A percentile compares a stretch with the other conserved stretches of the same genome.
These are phyloP conservation scores for Leccinum disarticulatum DNA, from an alignment of 768 basidiomycete species.

Conservation along the genomic window DNA sequence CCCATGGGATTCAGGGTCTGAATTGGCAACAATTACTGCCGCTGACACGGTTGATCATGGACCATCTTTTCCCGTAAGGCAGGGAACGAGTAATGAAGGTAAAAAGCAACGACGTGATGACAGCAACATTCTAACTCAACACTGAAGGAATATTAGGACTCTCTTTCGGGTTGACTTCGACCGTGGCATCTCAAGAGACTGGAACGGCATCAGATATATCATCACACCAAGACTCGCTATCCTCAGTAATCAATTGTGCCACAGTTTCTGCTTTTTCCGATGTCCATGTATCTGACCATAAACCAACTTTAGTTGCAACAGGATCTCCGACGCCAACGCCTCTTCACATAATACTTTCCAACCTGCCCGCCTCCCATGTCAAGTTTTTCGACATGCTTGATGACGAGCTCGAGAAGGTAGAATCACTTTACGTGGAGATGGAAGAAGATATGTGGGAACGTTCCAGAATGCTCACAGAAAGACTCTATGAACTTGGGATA, in stretches of 20 bases:
- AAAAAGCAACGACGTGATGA: neutral
- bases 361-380: slow-evolving; percentile 57
- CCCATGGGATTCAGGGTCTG: neutral
- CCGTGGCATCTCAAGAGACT: slow-evolving; percentile 7
- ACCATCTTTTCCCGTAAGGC: neutral
- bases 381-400: slow-evolving; percentile 78
- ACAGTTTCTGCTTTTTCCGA: slow-evolving; percentile 17
- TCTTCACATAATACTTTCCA: slow-evolving; percentile 47
- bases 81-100: slow-evolving; percentile 10
- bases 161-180: slow-evolving; percentile 13
- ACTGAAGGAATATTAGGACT: slow-evolving; percentile 1
- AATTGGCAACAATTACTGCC: neutral
- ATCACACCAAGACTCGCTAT: neutral
- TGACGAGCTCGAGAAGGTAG: slow-evolving; percentile 79
- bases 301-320: neutral
- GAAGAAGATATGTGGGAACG: slow-evolving; percentile 60
- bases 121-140: neutral
- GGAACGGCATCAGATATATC: neutral
- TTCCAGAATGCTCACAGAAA: slow-evolving; percentile 52
- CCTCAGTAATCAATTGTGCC: slow-evolving; percentile 7
- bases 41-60: neutral
- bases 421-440: slow-evolving; percentile 72
- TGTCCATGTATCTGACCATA: slow-evolving; percentile 12
- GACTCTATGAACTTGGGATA: slow-evolving; percentile 70
- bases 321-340: slow-evolving; percentile 32